A percentile compares a stretch with the other conserved stretches of the same genome.
Conservation (phyloP, 352 stramenopile species). For the Phytopythium montanum region DNA sequence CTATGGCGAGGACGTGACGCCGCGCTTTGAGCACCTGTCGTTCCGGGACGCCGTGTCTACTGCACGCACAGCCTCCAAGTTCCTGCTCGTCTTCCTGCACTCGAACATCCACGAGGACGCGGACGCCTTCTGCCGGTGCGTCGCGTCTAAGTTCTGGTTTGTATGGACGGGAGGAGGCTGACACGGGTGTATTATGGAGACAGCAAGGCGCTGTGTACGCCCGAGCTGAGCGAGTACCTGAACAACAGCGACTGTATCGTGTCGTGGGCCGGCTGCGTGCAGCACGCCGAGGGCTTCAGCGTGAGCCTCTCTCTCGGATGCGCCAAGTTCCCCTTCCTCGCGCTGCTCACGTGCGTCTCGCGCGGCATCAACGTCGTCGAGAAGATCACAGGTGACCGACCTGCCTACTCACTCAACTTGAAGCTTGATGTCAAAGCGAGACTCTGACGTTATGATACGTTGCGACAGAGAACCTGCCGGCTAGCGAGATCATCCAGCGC, state of each 20-base stretch:
- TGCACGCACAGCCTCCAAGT: slow-evolving; percentile 76
- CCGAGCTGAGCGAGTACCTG: slow-evolving; percentile 62
- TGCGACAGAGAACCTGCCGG: slow-evolving; percentile 49
- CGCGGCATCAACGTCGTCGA: slow-evolving; percentile 80
- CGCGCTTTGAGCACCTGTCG: slow-evolving; percentile 75
- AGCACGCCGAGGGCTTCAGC: slow-evolving; percentile 74
- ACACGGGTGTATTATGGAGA: slow-evolving; percentile 1
- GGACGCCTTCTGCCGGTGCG: slow-evolving; percentile 63
- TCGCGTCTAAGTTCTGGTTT: neutral
- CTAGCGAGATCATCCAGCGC: slow-evolving; percentile 52
- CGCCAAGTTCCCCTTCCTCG: slow-evolving; percentile 76
- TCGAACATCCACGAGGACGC: slow-evolving; percentile 83
- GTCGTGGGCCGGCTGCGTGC: slow-evolving; percentile 78
- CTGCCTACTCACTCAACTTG: neutral
- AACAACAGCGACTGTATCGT: slow-evolving; percentile 83
- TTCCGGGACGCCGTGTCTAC: slow-evolving; percentile 81
- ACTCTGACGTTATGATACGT: neutral
- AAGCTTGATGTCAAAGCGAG: neutral
- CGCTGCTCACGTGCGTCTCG: slow-evolving; percentile 74
- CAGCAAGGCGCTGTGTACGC: slow-evolving; percentile 65
- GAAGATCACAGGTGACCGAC: slow-evolving; percentile 65
- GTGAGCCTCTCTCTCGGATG: slow-evolving; percentile 83
- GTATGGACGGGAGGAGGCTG: neutral
- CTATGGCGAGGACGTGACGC: slow-evolving; percentile 51
- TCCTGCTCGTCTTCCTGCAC: slow-evolving; percentile 81